A percentile compares a stretch with the other conserved stretches of the same genome.
Evolutionary conservation across 495 filamentous ascomycete genomes (phyloP).

Genomic region (Pyrenula aspistea): DNA sequence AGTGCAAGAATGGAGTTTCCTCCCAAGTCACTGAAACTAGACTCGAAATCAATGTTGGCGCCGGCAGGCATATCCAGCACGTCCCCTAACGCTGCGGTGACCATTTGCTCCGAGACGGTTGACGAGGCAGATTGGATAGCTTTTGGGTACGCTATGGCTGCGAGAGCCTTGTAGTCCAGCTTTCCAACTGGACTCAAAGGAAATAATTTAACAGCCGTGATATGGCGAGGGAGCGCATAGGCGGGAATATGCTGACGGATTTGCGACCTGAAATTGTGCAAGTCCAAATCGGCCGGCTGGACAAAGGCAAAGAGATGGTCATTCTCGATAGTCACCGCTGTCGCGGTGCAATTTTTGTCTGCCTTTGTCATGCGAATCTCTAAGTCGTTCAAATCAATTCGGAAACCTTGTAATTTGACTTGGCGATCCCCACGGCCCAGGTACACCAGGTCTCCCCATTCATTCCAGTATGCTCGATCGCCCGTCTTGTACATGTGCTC

Average conservation of each 20-base stretch:
- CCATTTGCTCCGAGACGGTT: constrained; percentile 2
- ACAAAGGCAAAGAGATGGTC: constrained; percentile 14
- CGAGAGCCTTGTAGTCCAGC: constrained; percentile 14
- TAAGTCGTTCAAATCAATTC: constrained; percentile 22
- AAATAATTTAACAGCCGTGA: constrained; percentile 10
- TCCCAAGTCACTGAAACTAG: constrained; percentile 12
- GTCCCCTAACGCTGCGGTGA: constrained; percentile 1
- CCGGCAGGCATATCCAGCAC: constrained; percentile 3
- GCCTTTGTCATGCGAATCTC: constrained; percentile 9
- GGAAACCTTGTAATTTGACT: constrained; percentile 22
- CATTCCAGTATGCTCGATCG: constrained; percentile 17
- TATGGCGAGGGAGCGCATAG: constrained; percentile 11
- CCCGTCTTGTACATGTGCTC: constrained; percentile 24
- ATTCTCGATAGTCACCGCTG: constrained; percentile 4
- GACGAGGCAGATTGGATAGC: too few species aligned
- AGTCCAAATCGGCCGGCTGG: constrained; percentile 8
- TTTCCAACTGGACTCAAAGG: constrained; percentile 17
- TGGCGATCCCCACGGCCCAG: constrained; percentile 22
- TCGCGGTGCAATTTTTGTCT: not conserved
- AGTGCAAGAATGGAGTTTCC: constrained; percentile 9
- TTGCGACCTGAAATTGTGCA: not conserved
- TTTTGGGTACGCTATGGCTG: too few species aligned
- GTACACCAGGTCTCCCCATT: constrained; percentile 13
- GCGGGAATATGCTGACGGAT: constrained; percentile 6
- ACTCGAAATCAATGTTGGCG: constrained; percentile 2